Base-by-base conservation (phyloP, 371 early-diverging fungal species). In the Lichtheimia ramosa region DNA sequence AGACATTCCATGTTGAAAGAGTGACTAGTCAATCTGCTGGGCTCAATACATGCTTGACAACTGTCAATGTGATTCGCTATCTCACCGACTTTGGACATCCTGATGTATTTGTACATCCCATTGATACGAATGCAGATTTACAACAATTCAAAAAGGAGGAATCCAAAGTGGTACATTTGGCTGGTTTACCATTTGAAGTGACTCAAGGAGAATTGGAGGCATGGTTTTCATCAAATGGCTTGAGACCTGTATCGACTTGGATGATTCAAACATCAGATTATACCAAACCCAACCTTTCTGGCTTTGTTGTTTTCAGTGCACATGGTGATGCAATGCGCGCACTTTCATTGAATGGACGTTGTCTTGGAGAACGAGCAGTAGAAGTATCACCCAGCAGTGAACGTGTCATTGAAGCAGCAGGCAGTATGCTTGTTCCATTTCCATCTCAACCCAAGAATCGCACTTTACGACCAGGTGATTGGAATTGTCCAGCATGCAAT, bases 401-500 rank as follows among this genome's bases (percentile, higher is more conserved):
- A 51, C 62, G 71, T 34, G 81, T 85, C 6, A 71, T 86, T 48
- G 83, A 88, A 50, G 77, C 78, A 14, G 83, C 55, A 18, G 55
- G 49, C 21, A 68, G 73, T 18, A 74, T 84, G 64, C 62, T 84
- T 20, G 79, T 77, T 3, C 73, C 84, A 5, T 88, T 89, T 64
- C 86, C 87, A n/a, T 49, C 74, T n/a, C 75, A 77, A 58, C 61
- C 74, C 43, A 81, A 77, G 52, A 65, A 66, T 6, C 70, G 76
- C 20, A 59, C 66, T 4, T 14, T 48, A 6, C 79, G 87, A 14
- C 87, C 89, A 10, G 91, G 91, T 1, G 92, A 91, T 59, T 92
- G 92, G 92, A 74, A 85, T 20, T 92, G 92, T 64, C 74, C 82
- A 56, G 77, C 78, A 43, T 92, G 93, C 65, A 77, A 77, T 24